Conservation (phyloP, 441 rosid species). For the Breynia disticha region DNA sequence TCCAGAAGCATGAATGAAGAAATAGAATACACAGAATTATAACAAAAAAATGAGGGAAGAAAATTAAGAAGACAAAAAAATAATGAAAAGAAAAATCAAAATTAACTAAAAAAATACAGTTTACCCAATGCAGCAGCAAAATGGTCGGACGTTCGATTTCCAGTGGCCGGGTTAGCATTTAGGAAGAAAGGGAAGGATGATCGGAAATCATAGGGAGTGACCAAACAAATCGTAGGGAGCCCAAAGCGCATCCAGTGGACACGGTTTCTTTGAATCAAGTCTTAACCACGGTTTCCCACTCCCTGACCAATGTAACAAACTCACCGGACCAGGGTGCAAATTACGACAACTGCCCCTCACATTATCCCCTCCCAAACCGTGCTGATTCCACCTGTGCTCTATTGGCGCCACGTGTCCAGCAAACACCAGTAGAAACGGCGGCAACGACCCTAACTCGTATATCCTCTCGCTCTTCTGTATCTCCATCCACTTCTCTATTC, state of each 20-base stretch:
- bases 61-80: neutral
- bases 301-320: constrained; percentile 91
- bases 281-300: constrained; percentile 88
- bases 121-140: neutral
- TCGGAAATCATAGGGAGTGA: constrained; percentile 28
- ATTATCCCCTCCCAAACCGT: constrained; percentile 82
- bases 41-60: constrained; percentile 5
- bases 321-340: constrained; percentile 80
- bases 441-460: constrained; percentile 75
- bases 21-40: constrained; percentile 17
- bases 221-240: constrained; percentile 72
- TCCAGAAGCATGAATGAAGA: constrained; percentile 15
- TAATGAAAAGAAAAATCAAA: neutral
- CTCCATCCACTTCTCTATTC: constrained; percentile 90
- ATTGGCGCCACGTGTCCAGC: constrained; percentile 80
- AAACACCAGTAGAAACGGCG: constrained; percentile 71
- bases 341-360: constrained; percentile 80
- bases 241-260: constrained; percentile 72
- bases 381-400: constrained; percentile 87
- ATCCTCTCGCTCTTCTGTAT: constrained; percentile 66
- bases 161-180: no score
- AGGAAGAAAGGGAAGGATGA: constrained; percentile 4
- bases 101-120: neutral
- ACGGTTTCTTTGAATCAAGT: constrained; percentile 57
- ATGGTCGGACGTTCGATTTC: no score